phyloP scores from a whole-genome alignment of 352 stramenopile genomes.

The Plasmopara halstedii region DNA sequence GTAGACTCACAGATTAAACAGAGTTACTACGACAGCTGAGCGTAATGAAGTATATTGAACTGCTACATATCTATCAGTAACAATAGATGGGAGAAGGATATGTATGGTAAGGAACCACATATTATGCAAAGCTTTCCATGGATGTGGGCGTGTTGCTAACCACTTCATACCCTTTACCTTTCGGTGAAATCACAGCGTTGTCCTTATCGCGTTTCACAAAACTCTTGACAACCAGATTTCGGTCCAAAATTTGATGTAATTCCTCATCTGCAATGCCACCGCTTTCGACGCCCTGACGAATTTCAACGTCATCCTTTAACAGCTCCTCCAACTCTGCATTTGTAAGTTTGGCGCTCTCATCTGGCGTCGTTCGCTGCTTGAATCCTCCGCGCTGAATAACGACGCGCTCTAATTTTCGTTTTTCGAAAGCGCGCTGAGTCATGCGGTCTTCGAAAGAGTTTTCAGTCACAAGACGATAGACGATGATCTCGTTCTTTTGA shows the following conservation, averaged over 20 bases:
- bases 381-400: conserved; percentile 85
- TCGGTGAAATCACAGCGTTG: conserved; percentile 23
- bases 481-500: conserved; percentile 84
- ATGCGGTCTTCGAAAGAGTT: conserved; percentile 94
- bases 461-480: conserved; percentile 91
- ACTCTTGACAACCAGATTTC: conserved; percentile 62
- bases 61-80: conserved; percentile 1
- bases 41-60: no score
- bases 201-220: conserved; percentile 45
- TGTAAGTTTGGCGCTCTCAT: conserved; percentile 36
- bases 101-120: no score
- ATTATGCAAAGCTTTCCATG: conserved; percentile 73
- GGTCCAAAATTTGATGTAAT: conserved; percentile 54
- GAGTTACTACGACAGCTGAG: no score
- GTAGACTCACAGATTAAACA: no score
- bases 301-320: conserved; percentile 63
- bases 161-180: conserved; percentile 54
- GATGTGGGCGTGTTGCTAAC: conserved; percentile 44
- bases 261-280: conserved; percentile 65
- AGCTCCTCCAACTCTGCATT: conserved; percentile 71
- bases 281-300: conserved; percentile 64
- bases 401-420: conserved; percentile 86
- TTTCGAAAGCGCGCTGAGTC: conserved; percentile 86
- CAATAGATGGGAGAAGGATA: no score
- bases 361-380: conserved; percentile 37